These are phyloP conservation scores for Mortierella sp. DNA, from an alignment of 371 early-diverging fungal species.

Conservation along the genomic window DNA sequence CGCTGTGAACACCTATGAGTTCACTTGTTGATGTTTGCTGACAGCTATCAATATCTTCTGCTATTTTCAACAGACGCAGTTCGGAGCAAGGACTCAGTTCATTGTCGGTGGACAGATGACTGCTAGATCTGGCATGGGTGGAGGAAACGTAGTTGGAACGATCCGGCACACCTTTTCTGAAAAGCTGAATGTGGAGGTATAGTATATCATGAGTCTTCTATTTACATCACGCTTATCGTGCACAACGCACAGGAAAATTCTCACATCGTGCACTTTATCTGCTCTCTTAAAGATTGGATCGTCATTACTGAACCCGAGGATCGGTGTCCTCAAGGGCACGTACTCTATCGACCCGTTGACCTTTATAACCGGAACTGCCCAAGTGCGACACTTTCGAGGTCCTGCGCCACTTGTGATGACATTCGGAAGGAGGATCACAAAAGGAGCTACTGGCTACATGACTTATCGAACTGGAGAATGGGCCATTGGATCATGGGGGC, in stretches of 20 bases:
- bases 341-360: constrained; percentile 73
- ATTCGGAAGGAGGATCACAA: constrained; percentile 71
- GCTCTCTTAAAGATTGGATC: constrained; percentile 61
- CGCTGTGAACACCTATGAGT: no score
- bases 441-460: constrained; percentile 78
- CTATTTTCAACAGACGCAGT: constrained; percentile 64
- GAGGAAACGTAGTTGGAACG: constrained; percentile 79
- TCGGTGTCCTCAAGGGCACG: constrained; percentile 71
- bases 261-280: no score
- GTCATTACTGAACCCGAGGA: constrained; percentile 68
- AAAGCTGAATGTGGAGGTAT: constrained; percentile 75
- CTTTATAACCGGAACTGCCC: constrained; percentile 71
- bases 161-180: constrained; percentile 81
- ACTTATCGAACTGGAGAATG: constrained; percentile 83
- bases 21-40: no score
- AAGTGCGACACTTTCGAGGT: constrained; percentile 61
- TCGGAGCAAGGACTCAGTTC: constrained; percentile 74
- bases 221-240: no score
- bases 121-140: constrained; percentile 81
- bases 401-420: constrained; percentile 78
- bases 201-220: not conserved
- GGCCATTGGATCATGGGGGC: constrained; percentile 75
- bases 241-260: no score
- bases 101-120: constrained; percentile 76
- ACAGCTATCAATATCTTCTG: not conserved